Base-by-base conservation (phyloP, 148 eudicot genomes). In the Pharnaceum exiguum region DNA sequence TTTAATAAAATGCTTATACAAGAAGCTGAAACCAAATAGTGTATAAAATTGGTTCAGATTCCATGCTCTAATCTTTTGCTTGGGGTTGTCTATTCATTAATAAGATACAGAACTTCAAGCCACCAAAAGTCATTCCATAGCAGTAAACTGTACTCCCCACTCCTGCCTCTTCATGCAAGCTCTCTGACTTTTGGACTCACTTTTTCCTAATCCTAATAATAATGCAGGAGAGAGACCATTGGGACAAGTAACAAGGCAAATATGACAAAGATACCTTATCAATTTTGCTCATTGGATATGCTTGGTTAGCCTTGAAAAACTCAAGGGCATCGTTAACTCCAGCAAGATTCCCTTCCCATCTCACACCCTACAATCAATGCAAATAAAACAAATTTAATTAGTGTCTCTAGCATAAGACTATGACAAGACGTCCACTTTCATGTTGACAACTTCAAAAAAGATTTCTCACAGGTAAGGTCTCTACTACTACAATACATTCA, bases 301-400 rank as follows among this genome's bases (percentile, higher is more conserved):
- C 82, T 70, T 82, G 79, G 2, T 90, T 84, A 68, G 95, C 97
- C 80, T 75, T 84, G 58, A 90, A 90, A 25, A 71, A 66, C 51
- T 75, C 71, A 57, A 80, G 48, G 55, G 97, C 97, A 71, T 80
- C 91, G 62, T 78, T 77, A 55, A 80, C 84, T 58, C 95, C 97
- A 68, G 97, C 95, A 64, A 81, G 68, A 49, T 72, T 75, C 15
- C 97, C 97, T 80, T 90, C 86, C 97, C 97, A 90, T 26, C 77
- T 75, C 42, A 84, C 79, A 68, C 87, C 97, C 97, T 90, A 60
- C 22, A 5, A 67, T 29, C 49, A 44, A 39, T 24, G 35, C 36
- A 54, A 65, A 57, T 36, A 13, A 36, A 5, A 63, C n/a, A 29
- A 57, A 40, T 45, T 21, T 12, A 46, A 63, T 25, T 23, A 54